phyloP scores from a whole-genome alignment of 2,329 filamentous ascomycete genomes.

The Phialemonium atrogriseum region DNA sequence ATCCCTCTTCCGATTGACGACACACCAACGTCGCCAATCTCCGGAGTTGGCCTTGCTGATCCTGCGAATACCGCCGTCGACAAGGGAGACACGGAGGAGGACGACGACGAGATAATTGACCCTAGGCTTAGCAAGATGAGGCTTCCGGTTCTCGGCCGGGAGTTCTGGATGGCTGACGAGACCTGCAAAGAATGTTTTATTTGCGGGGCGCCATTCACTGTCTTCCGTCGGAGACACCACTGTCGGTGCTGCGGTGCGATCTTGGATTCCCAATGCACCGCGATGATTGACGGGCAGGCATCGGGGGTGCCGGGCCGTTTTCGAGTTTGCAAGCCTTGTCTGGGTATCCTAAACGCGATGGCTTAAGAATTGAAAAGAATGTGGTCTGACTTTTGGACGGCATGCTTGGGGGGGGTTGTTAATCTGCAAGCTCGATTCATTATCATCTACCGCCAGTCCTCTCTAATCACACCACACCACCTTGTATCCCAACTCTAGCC shows the following conservation, averaged over 20 bases:
- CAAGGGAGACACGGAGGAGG: no score
- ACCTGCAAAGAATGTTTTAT: constrained; percentile 96
- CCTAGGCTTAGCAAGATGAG: constrained; percentile 62
- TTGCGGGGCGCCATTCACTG: constrained; percentile 83
- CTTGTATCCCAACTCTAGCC: no score
- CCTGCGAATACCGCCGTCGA: no score
- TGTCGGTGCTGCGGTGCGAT: constrained; percentile 96
- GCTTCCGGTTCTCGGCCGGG: constrained; percentile 81
- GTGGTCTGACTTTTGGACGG: no score
- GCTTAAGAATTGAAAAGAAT: no score
- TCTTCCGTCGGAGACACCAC: constrained; percentile 93
- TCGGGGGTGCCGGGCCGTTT: constrained; percentile 83
- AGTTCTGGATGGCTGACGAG: constrained; percentile 99
- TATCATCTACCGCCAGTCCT: no score
- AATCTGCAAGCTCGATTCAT: no score
- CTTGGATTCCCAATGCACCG: constrained; percentile 93
- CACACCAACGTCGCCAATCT: no score
- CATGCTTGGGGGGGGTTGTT: no score
- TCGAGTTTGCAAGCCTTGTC: constrained; percentile 86
- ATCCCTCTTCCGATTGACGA: no score
- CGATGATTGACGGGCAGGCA: constrained; percentile 75
- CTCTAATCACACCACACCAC: no score
- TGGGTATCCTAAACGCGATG: constrained; percentile 84
- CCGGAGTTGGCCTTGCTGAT: no score
- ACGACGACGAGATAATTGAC: constrained; percentile 52